Conservation (phyloP, 768 basidiomycete genomes). For the Leucocoprinus birnbaumii region DNA sequence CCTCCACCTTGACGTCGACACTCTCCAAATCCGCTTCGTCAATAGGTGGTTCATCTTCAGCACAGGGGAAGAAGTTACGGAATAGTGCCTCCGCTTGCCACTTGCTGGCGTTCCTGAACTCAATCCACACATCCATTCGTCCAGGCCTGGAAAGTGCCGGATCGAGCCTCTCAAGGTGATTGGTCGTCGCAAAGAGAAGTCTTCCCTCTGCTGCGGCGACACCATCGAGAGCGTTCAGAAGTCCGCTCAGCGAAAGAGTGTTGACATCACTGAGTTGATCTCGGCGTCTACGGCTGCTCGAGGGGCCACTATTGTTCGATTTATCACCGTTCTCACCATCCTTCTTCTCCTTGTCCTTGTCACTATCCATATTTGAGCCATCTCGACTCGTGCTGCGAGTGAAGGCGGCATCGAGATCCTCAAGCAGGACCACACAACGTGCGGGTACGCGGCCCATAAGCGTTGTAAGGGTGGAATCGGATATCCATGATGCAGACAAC, state of each 20-base stretch:
- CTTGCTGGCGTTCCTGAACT: constrained; percentile 84
- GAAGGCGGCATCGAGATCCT: constrained; percentile 90
- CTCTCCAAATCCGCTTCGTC: constrained; percentile 17
- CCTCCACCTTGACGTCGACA: constrained; percentile 10
- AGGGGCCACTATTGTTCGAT: constrained; percentile 14
- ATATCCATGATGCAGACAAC: constrained; percentile 82
- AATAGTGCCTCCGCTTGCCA: constrained; percentile 86
- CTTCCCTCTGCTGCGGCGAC: constrained; percentile 87
- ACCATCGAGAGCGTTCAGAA: constrained; percentile 84
- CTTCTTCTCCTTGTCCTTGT: constrained; percentile 30
- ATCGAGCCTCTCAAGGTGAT: constrained; percentile 88
- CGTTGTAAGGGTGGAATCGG: constrained; percentile 80
- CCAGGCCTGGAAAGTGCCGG: constrained; percentile 91
- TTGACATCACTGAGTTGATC: constrained; percentile 74
- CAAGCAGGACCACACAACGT: constrained; percentile 82
- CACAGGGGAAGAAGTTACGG: constrained; percentile 86
- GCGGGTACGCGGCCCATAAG: constrained; percentile 87
- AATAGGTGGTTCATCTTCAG: constrained; percentile 37
- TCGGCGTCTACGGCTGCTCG: constrained; percentile 37
- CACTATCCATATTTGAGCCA: constrained; percentile 45
- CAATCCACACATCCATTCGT: constrained; percentile 90
- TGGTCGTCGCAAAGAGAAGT: constrained; percentile 86
- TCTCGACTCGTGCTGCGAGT: constrained; percentile 72
- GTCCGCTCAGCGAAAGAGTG: constrained; percentile 75
- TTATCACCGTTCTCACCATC: constrained; percentile 30